Evolutionary conservation across 2,329 filamentous ascomycete genomes (phyloP), one percentile per base, ranked within the genome.

Genomic region (Aureobasidium vineae): DNA sequence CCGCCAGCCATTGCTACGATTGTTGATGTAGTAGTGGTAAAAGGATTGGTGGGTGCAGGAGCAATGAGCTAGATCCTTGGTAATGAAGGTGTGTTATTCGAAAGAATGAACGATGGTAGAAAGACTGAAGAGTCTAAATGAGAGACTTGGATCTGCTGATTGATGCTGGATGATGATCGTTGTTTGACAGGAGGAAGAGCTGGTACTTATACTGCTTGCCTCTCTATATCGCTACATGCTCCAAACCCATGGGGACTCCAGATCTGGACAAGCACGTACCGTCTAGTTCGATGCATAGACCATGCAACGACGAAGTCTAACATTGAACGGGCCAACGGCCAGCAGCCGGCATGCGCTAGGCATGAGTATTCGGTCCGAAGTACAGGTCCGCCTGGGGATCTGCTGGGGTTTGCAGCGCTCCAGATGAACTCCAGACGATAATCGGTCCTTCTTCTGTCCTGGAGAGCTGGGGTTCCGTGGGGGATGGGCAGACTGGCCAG

Each of bases 1-100:
- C 68, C 68, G 67, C 79, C 79, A 69, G 76, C 79, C 79, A 81
- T 80, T 72, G 67, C 73, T 68, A 50, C 33, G 23, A 49, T 53
- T 60, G 45, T 41, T 31, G 57, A 23, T 61, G 41, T 52, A 33
- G 64, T 47, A 43, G 45, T 59, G 36, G 21, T 57, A 41, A 36
- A 41, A 54, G 26, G 33, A 57, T 52, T 49, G 43, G 41, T 40
- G 28, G 49, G 13, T 54, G 50, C 23, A 33, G n/a, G 26, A 43
- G 41, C 47, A 19, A n/a, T 50, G 21, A 13, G 43, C 40, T 65
- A 38, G 52, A 65, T 65, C 63, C 50, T 57, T 65, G 40, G 40
- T 63, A 28, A 54, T 38, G 53, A 65, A 28, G 63, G 53, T 47
- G 53, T 47, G 23, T 40, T 56, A 56, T 65, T 47, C 63, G 50